Percentiles rank a stretch among this genome's conserved stretches.
phyloP scores from a whole-genome alignment of 73 alveolate genomes.

The Symbiodinium natans region DNA sequence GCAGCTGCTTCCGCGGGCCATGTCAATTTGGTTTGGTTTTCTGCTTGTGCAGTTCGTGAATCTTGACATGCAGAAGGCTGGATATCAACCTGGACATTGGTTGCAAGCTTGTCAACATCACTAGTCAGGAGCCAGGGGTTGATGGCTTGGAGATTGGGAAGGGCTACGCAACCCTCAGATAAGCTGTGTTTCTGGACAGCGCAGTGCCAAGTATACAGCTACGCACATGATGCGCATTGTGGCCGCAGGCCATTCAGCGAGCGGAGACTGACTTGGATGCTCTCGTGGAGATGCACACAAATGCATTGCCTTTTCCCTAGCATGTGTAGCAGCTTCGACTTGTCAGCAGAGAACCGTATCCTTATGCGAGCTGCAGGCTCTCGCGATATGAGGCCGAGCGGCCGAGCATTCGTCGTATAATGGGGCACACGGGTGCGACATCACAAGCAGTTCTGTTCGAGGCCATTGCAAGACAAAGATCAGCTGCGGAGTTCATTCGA shows the following conservation, averaged over 20 bases:
- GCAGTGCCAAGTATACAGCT: background rate
- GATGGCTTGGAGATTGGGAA: background rate
- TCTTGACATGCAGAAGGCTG: too few relatives aligned
- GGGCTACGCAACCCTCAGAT: background rate
- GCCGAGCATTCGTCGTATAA: too few relatives aligned
- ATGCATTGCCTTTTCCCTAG: background rate
- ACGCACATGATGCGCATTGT: background rate
- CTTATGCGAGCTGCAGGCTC: background rate
- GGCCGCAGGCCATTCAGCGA: conserved; percentile 29
- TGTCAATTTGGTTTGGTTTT: too few relatives aligned
- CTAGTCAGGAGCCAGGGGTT: conserved; percentile 1
- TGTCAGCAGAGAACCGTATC: background rate
- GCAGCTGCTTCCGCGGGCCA: background rate
- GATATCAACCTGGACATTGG: conserved; percentile 19
- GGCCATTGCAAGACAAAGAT: conserved; percentile 50
- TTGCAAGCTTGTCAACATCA: conserved; percentile 33
- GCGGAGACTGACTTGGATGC: conserved; percentile 59
- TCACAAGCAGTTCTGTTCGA: too few relatives aligned
- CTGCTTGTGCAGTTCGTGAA: too few relatives aligned
- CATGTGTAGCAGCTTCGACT: too few relatives aligned
- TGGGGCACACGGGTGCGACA: too few relatives aligned
- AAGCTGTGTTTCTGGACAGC: background rate
- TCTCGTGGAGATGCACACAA: conserved; percentile 27
- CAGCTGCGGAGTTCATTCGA: conserved; percentile 78
- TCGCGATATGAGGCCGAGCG: background rate